Evolutionary conservation across 2,329 filamentous ascomycete genomes (phyloP).

Genomic region (Gremmenia infestans): DNA sequence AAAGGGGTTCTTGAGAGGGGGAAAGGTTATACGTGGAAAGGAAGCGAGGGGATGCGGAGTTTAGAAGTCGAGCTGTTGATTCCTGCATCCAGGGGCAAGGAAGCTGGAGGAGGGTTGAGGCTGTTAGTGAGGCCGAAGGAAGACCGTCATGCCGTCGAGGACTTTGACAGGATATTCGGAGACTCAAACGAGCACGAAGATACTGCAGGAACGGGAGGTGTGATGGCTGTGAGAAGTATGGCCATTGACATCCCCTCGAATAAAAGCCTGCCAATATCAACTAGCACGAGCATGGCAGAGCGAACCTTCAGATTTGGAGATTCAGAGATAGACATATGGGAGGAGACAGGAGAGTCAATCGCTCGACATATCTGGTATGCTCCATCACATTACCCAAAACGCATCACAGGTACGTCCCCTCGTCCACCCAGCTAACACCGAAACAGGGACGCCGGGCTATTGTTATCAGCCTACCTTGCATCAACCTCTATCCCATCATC

Average conservation of each 20-base stretch:
- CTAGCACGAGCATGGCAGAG: conserved; percentile 17
- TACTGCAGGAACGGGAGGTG: conserved; percentile 4
- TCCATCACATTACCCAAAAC: conserved; percentile 4
- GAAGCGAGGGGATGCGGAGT: conserved; percentile 21
- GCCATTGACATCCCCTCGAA: conserved; percentile 5
- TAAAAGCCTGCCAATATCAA: background rate
- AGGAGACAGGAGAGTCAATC: conserved; percentile 69
- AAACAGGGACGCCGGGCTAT: conserved; percentile 35
- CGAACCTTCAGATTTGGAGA: conserved; percentile 14
- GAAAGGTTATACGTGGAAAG: conserved; percentile 23
- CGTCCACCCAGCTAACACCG: conserved; percentile 10
- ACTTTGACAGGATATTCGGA: conserved; percentile 10
- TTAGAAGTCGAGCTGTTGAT: conserved; percentile 22
- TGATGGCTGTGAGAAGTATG: conserved; percentile 24
- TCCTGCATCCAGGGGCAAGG: conserved; percentile 3
- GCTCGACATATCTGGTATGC: conserved; percentile 64
- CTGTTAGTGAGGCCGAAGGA: conserved; percentile 21
- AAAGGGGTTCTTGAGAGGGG: conserved; percentile 1
- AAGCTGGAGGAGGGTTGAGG: background rate
- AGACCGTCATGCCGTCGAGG: conserved; percentile 1
- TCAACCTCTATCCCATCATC: background rate
- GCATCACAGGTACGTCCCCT: conserved; percentile 8
- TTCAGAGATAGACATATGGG: conserved; percentile 45
- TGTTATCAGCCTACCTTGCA: conserved; percentile 33
- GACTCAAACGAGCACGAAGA: background rate